phyloP scores from a whole-genome alignment of 177 flowering plant genomes.

The Tripterygium wilfordii region DNA sequence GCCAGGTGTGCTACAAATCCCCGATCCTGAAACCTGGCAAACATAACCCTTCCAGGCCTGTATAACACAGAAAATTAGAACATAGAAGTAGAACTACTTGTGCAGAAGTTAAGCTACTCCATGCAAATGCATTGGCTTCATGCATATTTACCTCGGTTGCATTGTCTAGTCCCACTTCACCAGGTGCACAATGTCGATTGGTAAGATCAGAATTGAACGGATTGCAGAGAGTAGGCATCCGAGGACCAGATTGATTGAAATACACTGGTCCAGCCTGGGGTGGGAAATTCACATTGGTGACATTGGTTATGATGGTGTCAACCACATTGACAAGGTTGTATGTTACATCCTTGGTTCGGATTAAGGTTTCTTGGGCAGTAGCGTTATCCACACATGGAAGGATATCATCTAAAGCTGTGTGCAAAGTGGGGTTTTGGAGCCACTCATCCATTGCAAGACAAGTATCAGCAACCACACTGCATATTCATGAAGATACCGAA shows the following conservation, averaged over 20 bases:
- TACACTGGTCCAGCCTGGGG: slow-evolving; percentile 35
- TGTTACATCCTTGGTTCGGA: slow-evolving; percentile 42
- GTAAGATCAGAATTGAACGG: slow-evolving; percentile 47
- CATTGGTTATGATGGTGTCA: slow-evolving; percentile 37
- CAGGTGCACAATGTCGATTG: slow-evolving; percentile 38
- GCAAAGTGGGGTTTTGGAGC: slow-evolving; percentile 66
- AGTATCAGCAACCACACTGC: slow-evolving; percentile 69
- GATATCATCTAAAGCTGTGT: slow-evolving; percentile 76
- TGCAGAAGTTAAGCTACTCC: too few relatives aligned
- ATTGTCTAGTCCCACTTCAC: slow-evolving; percentile 53
- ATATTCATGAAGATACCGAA: not conserved
- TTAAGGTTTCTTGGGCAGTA: slow-evolving; percentile 64
- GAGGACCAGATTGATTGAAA: slow-evolving; percentile 78
- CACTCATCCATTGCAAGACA: slow-evolving; percentile 87
- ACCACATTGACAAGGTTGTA: slow-evolving; percentile 46
- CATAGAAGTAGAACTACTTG: too few relatives aligned
- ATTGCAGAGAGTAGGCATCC: slow-evolving; percentile 69
- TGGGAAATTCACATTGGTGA: slow-evolving; percentile 49
- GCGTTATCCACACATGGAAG: slow-evolving; percentile 75
- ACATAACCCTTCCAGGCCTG: slow-evolving; percentile 64
- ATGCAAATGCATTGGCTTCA: too few relatives aligned
- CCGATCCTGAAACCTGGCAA: slow-evolving; percentile 52
- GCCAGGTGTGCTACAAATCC: slow-evolving; percentile 53
- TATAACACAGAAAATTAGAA: not conserved
- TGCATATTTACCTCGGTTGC: slow-evolving; percentile 56